Percentiles rank a stretch among this genome's conserved stretches.
Evolutionary conservation across 805 yeast genomes (phyloP).

Genomic region (Teunomyces tritomae): DNA sequence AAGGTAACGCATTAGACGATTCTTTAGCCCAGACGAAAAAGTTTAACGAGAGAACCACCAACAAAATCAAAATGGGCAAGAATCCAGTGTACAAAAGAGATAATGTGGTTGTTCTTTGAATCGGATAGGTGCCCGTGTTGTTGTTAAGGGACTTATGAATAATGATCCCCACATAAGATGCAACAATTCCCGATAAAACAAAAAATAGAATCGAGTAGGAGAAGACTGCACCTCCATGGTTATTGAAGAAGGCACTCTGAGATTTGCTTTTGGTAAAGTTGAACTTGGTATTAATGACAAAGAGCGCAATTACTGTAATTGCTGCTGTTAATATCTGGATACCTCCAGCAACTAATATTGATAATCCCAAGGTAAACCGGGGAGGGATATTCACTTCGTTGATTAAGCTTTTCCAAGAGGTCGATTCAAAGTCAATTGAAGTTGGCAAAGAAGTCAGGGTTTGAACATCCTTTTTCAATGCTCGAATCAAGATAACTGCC

Average conservation of each 20-base stretch:
- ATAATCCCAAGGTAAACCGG: constrained; percentile 42
- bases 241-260: constrained; percentile 58
- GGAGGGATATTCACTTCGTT: constrained; percentile 59
- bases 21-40: constrained; percentile 72
- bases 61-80: constrained; percentile 48
- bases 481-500: constrained; percentile 58
- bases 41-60: constrained; percentile 56
- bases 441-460: constrained; percentile 13
- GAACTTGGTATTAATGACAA: constrained; percentile 38
- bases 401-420: constrained; percentile 50
- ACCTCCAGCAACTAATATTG: constrained; percentile 69
- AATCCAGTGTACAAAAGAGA: constrained; percentile 34
- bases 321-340: constrained; percentile 67
- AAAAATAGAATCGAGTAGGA: constrained; percentile 59
- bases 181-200: constrained; percentile 66
- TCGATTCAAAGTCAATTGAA: constrained; percentile 6
- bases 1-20: constrained; percentile 74
- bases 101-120: constrained; percentile 15
- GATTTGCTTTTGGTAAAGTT: constrained; percentile 24
- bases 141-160: constrained; percentile 55
- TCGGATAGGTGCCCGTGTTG: constrained; percentile 27
- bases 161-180: constrained; percentile 71
- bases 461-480: constrained; percentile 51
- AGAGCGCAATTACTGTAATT: constrained; percentile 55
- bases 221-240: constrained; percentile 64